A percentile compares a stretch with the other conserved stretches of the same genome.
Evolutionary conservation across 179 eudicot species (phyloP).

Genomic region (Vitellaria paradoxa): DNA sequence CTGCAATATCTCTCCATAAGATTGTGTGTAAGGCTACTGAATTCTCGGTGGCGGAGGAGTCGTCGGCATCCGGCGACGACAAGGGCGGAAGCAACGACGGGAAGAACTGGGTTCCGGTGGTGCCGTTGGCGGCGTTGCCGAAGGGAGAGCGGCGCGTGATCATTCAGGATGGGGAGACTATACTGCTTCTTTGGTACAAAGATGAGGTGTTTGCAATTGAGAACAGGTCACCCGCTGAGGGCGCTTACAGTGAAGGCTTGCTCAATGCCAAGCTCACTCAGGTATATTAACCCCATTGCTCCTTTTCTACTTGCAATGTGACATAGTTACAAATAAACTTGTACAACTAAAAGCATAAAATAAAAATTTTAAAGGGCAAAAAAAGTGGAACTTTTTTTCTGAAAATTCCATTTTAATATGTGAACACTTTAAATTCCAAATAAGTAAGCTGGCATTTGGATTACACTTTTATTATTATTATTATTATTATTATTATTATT

Average conservation of each 20-base stretch:
- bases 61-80: slow-evolving; percentile 21
- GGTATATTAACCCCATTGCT: slow-evolving; percentile 28
- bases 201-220: slow-evolving; percentile 80
- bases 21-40: slow-evolving; percentile 57
- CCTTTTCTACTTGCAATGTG: not conserved
- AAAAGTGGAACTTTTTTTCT: no score
- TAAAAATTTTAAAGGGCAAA: no score
- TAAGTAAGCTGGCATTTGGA: no score
- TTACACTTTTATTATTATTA: no score
- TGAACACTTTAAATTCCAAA: no score
- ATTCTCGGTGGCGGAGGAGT: slow-evolving; percentile 37
- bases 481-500: no score
- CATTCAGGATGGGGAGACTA: slow-evolving; percentile 76
- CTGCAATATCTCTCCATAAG: not conserved
- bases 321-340: no score
- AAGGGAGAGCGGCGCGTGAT: slow-evolving; percentile 96
- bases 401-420: no score
- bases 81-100: slow-evolving; percentile 22
- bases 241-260: slow-evolving; percentile 92
- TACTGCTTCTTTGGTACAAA: slow-evolving; percentile 82
- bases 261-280: slow-evolving; percentile 96
- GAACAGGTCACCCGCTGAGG: slow-evolving; percentile 97
- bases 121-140: slow-evolving; percentile 86
- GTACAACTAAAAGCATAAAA: no score
- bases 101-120: slow-evolving; percentile 84